phyloP scores from a whole-genome alignment of 2,329 filamentous ascomycete genomes.

The Apiospora rasikravindrae region DNA sequence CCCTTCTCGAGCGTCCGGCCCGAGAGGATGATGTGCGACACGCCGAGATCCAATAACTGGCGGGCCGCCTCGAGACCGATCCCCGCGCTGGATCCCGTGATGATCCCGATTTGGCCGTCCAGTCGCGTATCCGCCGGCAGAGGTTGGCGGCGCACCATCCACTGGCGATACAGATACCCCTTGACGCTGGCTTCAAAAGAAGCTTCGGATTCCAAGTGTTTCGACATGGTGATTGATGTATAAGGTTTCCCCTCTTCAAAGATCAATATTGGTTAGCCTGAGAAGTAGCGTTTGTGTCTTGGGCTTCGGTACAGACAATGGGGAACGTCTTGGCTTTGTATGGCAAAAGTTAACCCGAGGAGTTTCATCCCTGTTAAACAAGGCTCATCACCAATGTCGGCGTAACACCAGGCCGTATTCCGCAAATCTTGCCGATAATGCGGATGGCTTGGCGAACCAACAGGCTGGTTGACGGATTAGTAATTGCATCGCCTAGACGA shows the following conservation, averaged over 20 bases:
- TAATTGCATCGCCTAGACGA: not conserved
- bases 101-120: slow-evolving; percentile 40
- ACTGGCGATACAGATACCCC: slow-evolving; percentile 21
- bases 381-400: not conserved
- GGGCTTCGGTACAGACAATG: not conserved
- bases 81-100: slow-evolving; percentile 56
- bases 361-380: not conserved
- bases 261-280: not conserved
- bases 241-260: not conserved
- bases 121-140: slow-evolving; percentile 18
- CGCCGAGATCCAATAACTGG: slow-evolving; percentile 44
- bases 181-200: slow-evolving; percentile 13
- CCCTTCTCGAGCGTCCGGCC: slow-evolving; percentile 51
- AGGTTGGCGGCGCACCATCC: not conserved
- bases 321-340: not conserved
- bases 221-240: slow-evolving; percentile 1
- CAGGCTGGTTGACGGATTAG: not conserved
- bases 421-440: not conserved
- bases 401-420: not conserved
- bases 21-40: slow-evolving; percentile 52
- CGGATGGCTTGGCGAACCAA: not conserved
- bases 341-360: not conserved
- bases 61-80: slow-evolving; percentile 51
- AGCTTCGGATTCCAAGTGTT: slow-evolving; percentile 13
- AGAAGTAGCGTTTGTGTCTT: not conserved